Evolutionary conservation across 225 moss, liverwort and hornwort genomes (phyloP).

Genomic region (Neckera pumila): DNA sequence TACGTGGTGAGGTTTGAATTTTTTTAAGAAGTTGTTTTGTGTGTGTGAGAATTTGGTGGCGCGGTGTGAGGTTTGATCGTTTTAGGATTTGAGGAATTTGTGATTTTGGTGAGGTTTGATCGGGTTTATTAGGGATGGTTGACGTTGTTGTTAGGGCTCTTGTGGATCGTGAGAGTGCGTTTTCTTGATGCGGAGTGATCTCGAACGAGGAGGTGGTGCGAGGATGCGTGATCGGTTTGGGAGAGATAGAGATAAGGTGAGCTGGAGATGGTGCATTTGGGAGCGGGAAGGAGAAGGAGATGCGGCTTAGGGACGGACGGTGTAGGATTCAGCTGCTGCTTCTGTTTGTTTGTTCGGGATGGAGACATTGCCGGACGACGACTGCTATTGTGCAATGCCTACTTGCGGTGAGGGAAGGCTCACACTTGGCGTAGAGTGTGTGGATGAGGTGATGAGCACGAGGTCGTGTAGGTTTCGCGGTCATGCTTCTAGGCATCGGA

Average conservation of each 20-base stretch:
- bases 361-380: slow-evolving; percentile 11
- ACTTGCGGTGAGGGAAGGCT: neutral
- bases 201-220: slow-evolving; percentile 1
- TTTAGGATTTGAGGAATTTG: neutral
- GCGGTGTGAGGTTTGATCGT: neutral
- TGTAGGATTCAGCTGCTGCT: slow-evolving; percentile 15
- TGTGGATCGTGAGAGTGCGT: neutral
- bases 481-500: neutral
- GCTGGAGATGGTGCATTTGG: slow-evolving; percentile 5
- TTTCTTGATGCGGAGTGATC: slow-evolving; percentile 3
- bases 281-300: neutral
- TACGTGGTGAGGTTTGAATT: neutral
- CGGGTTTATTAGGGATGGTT: neutral
- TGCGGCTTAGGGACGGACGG: neutral
- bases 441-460: neutral
- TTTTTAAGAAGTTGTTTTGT: no score
- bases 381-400: neutral
- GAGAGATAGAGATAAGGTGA: neutral
- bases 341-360: neutral
- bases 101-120: neutral
- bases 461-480: neutral
- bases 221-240: slow-evolving; percentile 7
- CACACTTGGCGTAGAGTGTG: neutral
- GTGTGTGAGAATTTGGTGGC: neutral
- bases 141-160: neutral